A percentile compares a stretch with the other conserved stretches of the same genome.
Evolutionary conservation across 2,329 filamentous ascomycete genomes (phyloP).

Genomic region (Tolypocladium nubicola): DNA sequence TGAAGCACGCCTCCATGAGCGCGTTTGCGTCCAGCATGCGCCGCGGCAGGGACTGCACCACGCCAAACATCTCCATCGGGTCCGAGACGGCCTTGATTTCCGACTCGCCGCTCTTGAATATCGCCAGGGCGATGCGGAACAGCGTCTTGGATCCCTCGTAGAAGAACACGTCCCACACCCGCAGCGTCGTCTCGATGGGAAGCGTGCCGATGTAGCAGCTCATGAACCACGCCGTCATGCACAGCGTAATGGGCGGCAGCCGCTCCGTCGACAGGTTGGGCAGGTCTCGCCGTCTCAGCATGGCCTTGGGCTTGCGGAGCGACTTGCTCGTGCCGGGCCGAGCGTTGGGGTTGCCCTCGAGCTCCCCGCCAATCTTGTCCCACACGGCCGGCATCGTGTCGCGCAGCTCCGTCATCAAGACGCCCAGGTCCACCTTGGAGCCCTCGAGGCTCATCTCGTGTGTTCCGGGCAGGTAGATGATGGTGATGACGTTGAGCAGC

Average conservation of each 20-base stretch:
- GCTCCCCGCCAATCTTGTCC: slow-evolving; percentile 75
- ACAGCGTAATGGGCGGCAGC: slow-evolving; percentile 82
- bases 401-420: slow-evolving; percentile 78
- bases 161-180: slow-evolving; percentile 93
- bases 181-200: slow-evolving; percentile 81
- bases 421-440: slow-evolving; percentile 86
- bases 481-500: slow-evolving; percentile 86
- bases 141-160: slow-evolving; percentile 92
- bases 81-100: slow-evolving; percentile 73
- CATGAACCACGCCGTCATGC: slow-evolving; percentile 97
- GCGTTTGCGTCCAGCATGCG: slow-evolving; percentile 71
- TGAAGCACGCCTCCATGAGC: slow-evolving; percentile 75
- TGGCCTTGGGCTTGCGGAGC: slow-evolving; percentile 25
- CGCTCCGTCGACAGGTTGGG: slow-evolving; percentile 35
- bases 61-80: slow-evolving; percentile 91
- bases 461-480: slow-evolving; percentile 78
- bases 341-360: slow-evolving; percentile 39
- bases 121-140: slow-evolving; percentile 80
- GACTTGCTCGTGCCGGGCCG: slow-evolving; percentile 24
- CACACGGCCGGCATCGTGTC: slow-evolving; percentile 77
- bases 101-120: slow-evolving; percentile 79
- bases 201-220: slow-evolving; percentile 88
- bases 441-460: slow-evolving; percentile 86
- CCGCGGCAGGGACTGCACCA: slow-evolving; percentile 80
- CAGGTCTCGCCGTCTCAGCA: slow-evolving; percentile 27